A percentile compares a stretch with the other conserved stretches of the same genome.
These are phyloP conservation scores for Drechslera avenae DNA, from an alignment of 2,329 filamentous ascomycete species.

Conservation along the genomic window DNA sequence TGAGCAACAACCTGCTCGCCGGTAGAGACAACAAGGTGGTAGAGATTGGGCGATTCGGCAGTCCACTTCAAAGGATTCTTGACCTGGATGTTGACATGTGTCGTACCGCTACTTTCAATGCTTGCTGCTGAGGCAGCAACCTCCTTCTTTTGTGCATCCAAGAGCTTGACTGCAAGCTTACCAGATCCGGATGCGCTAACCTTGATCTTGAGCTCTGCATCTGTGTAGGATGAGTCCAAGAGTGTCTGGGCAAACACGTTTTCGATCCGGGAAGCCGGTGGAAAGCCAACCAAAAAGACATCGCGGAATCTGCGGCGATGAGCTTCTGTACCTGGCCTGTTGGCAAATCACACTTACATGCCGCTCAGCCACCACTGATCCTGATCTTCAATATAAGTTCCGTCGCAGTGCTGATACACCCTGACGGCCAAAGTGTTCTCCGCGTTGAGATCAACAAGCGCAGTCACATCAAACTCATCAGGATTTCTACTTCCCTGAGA, in stretches of 20 bases:
- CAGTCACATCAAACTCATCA: conserved; percentile 70
- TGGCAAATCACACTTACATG: conserved; percentile 36
- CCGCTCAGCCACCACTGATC: conserved; percentile 72
- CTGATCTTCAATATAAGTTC: conserved; percentile 71
- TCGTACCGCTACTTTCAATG: conserved; percentile 18
- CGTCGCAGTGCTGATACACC: conserved; percentile 75
- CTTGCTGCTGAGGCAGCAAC: conserved; percentile 18
- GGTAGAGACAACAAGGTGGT: conserved; percentile 57
- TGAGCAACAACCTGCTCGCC: conserved; percentile 55
- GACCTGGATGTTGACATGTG: conserved; percentile 52
- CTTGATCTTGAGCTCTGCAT: conserved; percentile 58
- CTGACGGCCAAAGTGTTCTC: conserved; percentile 65
- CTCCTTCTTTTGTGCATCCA: conserved; percentile 48
- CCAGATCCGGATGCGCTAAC: conserved; percentile 51
- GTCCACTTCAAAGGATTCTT: conserved; percentile 68
- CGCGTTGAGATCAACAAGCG: conserved; percentile 51
- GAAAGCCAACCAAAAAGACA: conserved; percentile 65
- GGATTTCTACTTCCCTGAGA: conserved; percentile 71
- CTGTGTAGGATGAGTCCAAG: conserved; percentile 58
- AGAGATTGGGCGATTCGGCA: conserved; percentile 68
- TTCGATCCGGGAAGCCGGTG: conserved; percentile 57
- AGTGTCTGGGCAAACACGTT: conserved; percentile 63
- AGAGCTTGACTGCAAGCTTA: conserved; percentile 52
- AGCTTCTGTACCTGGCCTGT: neutral
- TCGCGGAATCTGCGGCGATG: conserved; percentile 65